Conservation (phyloP, 2,329 filamentous ascomycete genomes). For the Cladorrhinum sp. region DNA sequence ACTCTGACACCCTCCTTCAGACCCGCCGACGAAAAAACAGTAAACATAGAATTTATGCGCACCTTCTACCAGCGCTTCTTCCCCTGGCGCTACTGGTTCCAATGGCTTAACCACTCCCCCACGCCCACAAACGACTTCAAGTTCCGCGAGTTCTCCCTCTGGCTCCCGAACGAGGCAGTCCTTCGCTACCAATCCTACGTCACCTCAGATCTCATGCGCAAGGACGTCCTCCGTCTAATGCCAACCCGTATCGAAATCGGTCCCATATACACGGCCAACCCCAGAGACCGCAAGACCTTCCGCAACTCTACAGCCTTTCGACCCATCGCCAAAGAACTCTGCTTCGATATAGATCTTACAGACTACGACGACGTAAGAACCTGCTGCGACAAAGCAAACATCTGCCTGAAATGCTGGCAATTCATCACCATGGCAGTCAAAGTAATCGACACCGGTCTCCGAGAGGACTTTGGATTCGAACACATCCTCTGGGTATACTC, state of each 20-base stretch:
- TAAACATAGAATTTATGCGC: slow-evolving; percentile 76
- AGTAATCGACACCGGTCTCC: slow-evolving; percentile 79
- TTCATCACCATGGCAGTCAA: slow-evolving; percentile 99
- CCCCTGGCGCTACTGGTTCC: slow-evolving; percentile 90
- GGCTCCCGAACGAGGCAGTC: slow-evolving; percentile 87
- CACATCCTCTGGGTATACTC: slow-evolving; percentile 99
- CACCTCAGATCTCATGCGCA: slow-evolving; percentile 67
- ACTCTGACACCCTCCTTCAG: neutral
- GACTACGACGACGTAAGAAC: slow-evolving; percentile 97
- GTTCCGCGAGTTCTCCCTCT: slow-evolving; percentile 94
- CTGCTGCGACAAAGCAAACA: slow-evolving; percentile 89
- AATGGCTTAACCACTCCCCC: slow-evolving; percentile 95
- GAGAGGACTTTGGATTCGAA: slow-evolving; percentile 93
- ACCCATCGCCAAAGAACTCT: slow-evolving; percentile 87
- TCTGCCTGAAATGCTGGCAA: slow-evolving; percentile 91
- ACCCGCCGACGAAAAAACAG: slow-evolving; percentile 30
- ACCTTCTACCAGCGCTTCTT: slow-evolving; percentile 96
- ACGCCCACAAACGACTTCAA: slow-evolving; percentile 83
- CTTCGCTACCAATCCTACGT: slow-evolving; percentile 78
- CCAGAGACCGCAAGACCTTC: slow-evolving; percentile 85
- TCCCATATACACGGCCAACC: slow-evolving; percentile 92
- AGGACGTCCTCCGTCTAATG: slow-evolving; percentile 83
- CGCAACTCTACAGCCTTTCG: slow-evolving; percentile 78
- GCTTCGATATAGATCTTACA: slow-evolving; percentile 99
- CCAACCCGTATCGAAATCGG: slow-evolving; percentile 97